Conservation (phyloP, 148 eudicot species). For the Camellia lanceoleosa region DNA sequence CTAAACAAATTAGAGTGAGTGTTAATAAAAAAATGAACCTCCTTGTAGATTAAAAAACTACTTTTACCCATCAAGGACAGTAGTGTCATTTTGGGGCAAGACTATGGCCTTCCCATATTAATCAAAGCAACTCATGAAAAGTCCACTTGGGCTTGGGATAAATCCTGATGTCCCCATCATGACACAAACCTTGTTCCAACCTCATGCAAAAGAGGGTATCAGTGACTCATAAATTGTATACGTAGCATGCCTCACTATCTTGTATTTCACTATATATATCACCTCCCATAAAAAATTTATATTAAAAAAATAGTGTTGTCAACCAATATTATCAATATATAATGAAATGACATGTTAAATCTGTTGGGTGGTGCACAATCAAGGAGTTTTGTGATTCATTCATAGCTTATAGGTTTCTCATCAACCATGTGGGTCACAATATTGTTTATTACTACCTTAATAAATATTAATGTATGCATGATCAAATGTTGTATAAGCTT, state of each 20-base stretch:
- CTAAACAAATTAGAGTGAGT: too few relatives aligned
- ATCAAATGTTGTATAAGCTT: too few relatives aligned
- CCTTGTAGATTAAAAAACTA: too few relatives aligned
- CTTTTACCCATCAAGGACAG: not conserved
- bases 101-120: not conserved
- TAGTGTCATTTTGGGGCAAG: not conserved
- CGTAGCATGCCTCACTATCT: not conserved
- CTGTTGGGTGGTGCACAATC: constrained; percentile 2
- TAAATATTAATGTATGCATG: not conserved
- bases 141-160: not conserved
- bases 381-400: not conserved
- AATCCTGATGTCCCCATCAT: not conserved
- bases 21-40: too few relatives aligned
- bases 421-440: not conserved
- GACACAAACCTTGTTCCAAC: not conserved
- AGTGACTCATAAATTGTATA: constrained; percentile 8
- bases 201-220: not conserved
- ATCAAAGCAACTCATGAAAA: not conserved
- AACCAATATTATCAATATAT: not conserved
- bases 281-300: not conserved
- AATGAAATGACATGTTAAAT: not conserved
- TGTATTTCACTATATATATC: not conserved
- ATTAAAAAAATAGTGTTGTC: not conserved
- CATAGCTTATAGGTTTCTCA: not conserved
- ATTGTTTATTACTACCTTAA: not conserved